Base-by-base conservation (phyloP, 2,329 filamentous ascomycete species). In the Elsinoe fawcettii region DNA sequence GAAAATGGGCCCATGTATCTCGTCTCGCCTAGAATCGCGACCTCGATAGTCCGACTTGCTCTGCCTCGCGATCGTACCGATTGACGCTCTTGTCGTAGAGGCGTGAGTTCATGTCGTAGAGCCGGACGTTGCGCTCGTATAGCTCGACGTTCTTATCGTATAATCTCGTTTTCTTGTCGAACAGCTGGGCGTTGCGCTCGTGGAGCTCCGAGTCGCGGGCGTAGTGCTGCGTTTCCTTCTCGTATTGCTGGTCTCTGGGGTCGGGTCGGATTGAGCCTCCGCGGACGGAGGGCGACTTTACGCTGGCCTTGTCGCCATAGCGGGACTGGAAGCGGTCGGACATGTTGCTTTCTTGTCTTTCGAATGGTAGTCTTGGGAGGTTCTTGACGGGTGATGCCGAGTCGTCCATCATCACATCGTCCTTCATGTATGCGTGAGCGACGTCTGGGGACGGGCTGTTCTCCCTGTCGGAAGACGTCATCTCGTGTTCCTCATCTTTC, bases 141-240 rank as follows among this genome's bases (percentile, higher is more conserved):
- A 53, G 34, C 20, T 53, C 49, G 18, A 53, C 49, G 49, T 53
- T 53, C 49, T 53, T 53, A 20, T 53, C 49, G 30, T 53, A 39
- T 14, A 53, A 34, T 37, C 49, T 37, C 7, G 30, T 18, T 16
- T 53, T 53, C 49, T 53, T 53, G 49, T 53, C 49, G 16, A 53
- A 39, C 5, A 53, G 49, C 32, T 53, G 49, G 11, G 49, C 32
- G 34, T 53, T 53, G 5, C 49, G 30, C 32, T 53, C 49, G 14
- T 53, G 49, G n/a, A 53, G 32, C 30, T 53, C 49, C 16, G 49
- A 18, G 14, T 53, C 49, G 11, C 49, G 49, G 2, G 9, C 5
- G 32, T 14, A 53, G 34, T 53, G 49, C 5, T 53, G 30, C 1
- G 34, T 34, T 22, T 53, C 49, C 49, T 53, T 53, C 18, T 53